Conservation (phyloP, 2,329 filamentous ascomycete genomes). For the Xylaria sp. region DNA sequence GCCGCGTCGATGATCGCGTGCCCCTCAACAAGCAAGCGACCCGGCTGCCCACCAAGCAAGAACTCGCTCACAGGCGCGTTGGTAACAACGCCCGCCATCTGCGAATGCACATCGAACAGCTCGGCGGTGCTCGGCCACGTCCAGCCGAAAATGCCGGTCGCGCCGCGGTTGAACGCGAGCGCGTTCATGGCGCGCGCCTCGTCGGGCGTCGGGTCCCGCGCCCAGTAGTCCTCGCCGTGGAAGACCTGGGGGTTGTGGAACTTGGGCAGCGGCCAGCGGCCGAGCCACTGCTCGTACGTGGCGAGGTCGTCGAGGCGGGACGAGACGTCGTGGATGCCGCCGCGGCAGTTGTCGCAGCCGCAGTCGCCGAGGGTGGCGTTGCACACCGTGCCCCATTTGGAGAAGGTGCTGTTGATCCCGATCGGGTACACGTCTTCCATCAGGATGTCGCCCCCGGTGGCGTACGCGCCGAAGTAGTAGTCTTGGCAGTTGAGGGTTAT, state of each 20-base stretch:
- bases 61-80: conserved; percentile 53
- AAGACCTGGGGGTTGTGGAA: conserved; percentile 61
- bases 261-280: conserved; percentile 55
- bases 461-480: conserved; percentile 68
- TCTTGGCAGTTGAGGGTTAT: conserved; percentile 71
- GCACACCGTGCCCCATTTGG: conserved; percentile 66
- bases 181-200: conserved; percentile 59
- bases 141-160: conserved; percentile 58
- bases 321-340: conserved; percentile 63
- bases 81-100: conserved; percentile 54
- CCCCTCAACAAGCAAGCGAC: conserved; percentile 17
- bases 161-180: conserved; percentile 60
- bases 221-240: conserved; percentile 61
- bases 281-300: conserved; percentile 55
- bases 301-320: conserved; percentile 54
- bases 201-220: conserved; percentile 56
- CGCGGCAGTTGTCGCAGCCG: conserved; percentile 70
- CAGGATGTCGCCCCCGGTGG: conserved; percentile 66
- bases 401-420: conserved; percentile 65
- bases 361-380: conserved; percentile 71
- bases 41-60: conserved; percentile 51
- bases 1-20: conserved; percentile 51
- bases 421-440: conserved; percentile 71
- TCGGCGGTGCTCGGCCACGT: conserved; percentile 56
- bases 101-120: conserved; percentile 54